A percentile compares a stretch with the other conserved stretches of the same genome.
These are phyloP conservation scores for Sarcodon sp. DNA, from an alignment of 768 basidiomycete species.

Conservation along the genomic window DNA sequence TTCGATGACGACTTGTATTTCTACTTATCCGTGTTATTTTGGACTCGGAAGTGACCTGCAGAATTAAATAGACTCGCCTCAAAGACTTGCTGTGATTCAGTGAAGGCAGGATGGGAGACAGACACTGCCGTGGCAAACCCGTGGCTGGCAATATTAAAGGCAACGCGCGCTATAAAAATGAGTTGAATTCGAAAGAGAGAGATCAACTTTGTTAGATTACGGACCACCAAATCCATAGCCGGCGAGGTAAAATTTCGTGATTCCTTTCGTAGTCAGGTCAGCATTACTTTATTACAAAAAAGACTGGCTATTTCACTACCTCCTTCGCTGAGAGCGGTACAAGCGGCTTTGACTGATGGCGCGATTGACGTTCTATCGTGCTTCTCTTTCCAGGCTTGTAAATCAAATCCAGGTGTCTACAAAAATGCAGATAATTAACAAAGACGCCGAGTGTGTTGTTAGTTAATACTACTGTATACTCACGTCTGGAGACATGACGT, in stretches of 20 bases:
- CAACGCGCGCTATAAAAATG: conserved; percentile 23
- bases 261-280: conserved; percentile 5
- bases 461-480: background rate
- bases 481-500: background rate
- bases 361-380: background rate
- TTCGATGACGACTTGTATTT: conserved; percentile 18
- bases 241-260: conserved; percentile 19
- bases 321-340: conserved; percentile 17
- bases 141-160: conserved; percentile 51
- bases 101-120: conserved; percentile 33
- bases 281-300: conserved; percentile 29
- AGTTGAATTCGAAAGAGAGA: too few relatives aligned
- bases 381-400: too few relatives aligned
- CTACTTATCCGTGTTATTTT: conserved; percentile 7
- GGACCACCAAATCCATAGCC: conserved; percentile 28
- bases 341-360: conserved; percentile 8
- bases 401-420: conserved; percentile 6
- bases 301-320: conserved; percentile 2
- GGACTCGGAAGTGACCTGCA: background rate
- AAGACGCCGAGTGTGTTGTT: conserved; percentile 21
- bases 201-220: too few relatives aligned
- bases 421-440: conserved; percentile 22
- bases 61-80: conserved; percentile 13
- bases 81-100: conserved; percentile 24
- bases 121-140: conserved; percentile 24